phyloP scores from a whole-genome alignment of 2,329 filamentous ascomycete genomes.

The Coniella lustricola region DNA sequence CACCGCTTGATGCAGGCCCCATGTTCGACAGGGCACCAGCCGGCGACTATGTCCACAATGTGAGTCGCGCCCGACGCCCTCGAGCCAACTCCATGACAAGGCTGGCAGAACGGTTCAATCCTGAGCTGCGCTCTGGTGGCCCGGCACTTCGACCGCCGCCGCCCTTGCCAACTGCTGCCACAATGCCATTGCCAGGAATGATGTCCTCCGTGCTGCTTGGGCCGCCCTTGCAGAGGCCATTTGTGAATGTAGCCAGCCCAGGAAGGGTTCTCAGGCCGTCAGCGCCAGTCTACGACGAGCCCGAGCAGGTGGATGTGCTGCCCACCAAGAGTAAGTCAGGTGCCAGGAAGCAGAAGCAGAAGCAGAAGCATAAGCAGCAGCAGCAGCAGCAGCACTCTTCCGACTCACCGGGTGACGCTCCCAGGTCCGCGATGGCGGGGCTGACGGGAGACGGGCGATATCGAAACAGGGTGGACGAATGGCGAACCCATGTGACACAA shows the following conservation, averaged over 20 bases:
- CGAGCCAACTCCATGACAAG: constrained; percentile 41
- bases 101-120: constrained; percentile 41
- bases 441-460: constrained; percentile 38
- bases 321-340: constrained; percentile 18
- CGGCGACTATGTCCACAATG: constrained; percentile 37
- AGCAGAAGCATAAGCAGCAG: too few relatives aligned
- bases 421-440: constrained; percentile 33
- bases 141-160: constrained; percentile 24
- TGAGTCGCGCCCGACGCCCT: constrained; percentile 35
- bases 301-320: constrained; percentile 24
- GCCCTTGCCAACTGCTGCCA: constrained; percentile 22
- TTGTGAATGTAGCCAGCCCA: constrained; percentile 29
- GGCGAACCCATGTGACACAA: constrained; percentile 40
- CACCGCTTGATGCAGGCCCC: constrained; percentile 16
- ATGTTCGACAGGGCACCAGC: constrained; percentile 30
- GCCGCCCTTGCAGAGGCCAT: constrained; percentile 31
- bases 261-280: constrained; percentile 15
- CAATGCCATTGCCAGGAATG: constrained; percentile 29
- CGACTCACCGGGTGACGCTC: constrained; percentile 30
- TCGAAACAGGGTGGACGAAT: constrained; percentile 41
- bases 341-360: constrained; percentile 12
- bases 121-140: constrained; percentile 15
- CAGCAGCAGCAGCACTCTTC: constrained; percentile 19
- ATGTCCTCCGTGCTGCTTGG: constrained; percentile 26
- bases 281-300: constrained; percentile 23